Conservation (phyloP, 1,284 basidiomycete species). For the Ceratobasidium sp. region DNA sequence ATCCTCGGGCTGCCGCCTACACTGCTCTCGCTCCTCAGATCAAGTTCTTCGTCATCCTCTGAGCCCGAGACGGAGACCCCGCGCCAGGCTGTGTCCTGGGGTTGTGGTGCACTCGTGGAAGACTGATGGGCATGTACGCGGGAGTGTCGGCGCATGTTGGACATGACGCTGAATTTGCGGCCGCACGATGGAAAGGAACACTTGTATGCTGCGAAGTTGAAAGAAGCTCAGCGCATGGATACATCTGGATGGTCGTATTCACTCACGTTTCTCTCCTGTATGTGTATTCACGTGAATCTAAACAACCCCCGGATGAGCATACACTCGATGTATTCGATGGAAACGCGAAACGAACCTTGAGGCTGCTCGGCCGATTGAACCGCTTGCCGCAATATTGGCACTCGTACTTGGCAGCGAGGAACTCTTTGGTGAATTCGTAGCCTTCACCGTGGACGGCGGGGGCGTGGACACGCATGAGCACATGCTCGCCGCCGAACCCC, state of each 20-base stretch:
- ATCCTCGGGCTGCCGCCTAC: constrained; percentile 3
- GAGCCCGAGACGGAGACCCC: background rate
- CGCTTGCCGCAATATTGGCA: constrained; percentile 79
- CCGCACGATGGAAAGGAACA: constrained; percentile 79
- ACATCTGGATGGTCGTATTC: constrained; percentile 32
- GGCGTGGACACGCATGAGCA: constrained; percentile 40
- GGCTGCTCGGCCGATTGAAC: constrained; percentile 80
- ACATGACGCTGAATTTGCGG: constrained; percentile 81
- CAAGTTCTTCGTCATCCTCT: constrained; percentile 7
- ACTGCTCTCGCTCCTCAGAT: background rate
- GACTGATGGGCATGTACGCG: constrained; percentile 66
- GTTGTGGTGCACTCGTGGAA: background rate
- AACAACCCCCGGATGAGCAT: constrained; percentile 29
- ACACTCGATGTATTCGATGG: background rate
- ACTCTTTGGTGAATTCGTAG: constrained; percentile 40
- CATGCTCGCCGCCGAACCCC: constrained; percentile 16
- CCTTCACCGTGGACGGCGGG: background rate
- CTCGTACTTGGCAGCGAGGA: constrained; percentile 65
- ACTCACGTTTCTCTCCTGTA: constrained; percentile 83
- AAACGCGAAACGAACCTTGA: constrained; percentile 61
- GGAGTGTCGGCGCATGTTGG: constrained; percentile 85
- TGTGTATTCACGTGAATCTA: constrained; percentile 86
- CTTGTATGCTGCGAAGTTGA: constrained; percentile 62
- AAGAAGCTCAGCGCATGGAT: constrained; percentile 28
- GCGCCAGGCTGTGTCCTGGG: background rate